Evolutionary conservation across 768 basidiomycete genomes (phyloP), one percentile per base, ranked within the genome.

Genomic region (Lactarius akahatsu): DNA sequence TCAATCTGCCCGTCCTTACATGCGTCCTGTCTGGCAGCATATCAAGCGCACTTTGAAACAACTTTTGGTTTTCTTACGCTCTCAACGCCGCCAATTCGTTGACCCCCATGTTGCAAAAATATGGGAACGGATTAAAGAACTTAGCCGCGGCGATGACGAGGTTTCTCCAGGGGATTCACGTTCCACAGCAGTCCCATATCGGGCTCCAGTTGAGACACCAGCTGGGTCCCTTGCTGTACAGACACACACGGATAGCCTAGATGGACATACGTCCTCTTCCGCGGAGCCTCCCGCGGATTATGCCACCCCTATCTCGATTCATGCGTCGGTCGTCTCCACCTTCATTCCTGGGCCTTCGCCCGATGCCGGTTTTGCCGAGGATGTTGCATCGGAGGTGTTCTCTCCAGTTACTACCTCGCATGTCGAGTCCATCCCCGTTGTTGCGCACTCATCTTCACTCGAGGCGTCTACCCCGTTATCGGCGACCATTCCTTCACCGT

Each of bases 101-200:
- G 91, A 93, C 73, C 90, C 89, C 0, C 91, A 92, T 68, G 82
- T 92, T 20, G 76, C 80, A 58, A 83, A 82, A 71, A 90, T 93
- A 47, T 91, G 89, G 89, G 90, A 86, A 59, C 88, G 89, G 72
- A 88, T 91, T 45, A 81, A 82, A 64, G 87, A 89, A 72, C 79
- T 80, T 69, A 86, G 80, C 74, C 80, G 71, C 60, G 78, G 75
- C 69, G 75, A 69, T 43, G 68, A 69, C 10, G 61, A 65, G 9
- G 63, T 70, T n/a, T 38, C 66, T 62, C 36, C 57, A 11, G 32
- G 1, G 9, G 26, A 61, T 18, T 20, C 66, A 30, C 30, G 40
- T 56, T 41, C 23, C 8, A 23, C 26, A 23, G 57, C 32, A 13
- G 71, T 62, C 23, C 23, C 32, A 38, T 40, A 40, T 23, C 43